Conservation (phyloP, 179 eudicot genomes). For the Spinacia oleracea region DNA sequence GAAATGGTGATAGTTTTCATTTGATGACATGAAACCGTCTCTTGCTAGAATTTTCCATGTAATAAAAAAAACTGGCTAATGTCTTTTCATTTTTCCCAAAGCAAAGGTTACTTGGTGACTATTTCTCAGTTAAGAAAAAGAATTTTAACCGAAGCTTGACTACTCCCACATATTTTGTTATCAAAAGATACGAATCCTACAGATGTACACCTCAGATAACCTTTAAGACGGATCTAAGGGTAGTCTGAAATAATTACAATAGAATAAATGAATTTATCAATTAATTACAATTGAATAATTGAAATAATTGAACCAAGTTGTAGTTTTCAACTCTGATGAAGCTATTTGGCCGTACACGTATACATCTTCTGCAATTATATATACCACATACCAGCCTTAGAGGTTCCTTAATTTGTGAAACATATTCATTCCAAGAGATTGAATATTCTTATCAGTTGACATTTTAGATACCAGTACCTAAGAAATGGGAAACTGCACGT, state of each 20-base stretch:
- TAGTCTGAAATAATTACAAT: conserved; percentile 29
- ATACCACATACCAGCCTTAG: not conserved
- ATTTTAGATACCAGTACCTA: conserved; percentile 23
- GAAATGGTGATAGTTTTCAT: not conserved
- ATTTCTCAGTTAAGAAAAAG: not conserved
- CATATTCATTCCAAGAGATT: conserved; percentile 3
- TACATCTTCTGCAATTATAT: conserved; percentile 12
- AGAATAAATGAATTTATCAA: conserved; percentile 9
- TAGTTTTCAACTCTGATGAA: conserved; percentile 16
- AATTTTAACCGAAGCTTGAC: not conserved
- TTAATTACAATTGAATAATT: conserved; percentile 9
- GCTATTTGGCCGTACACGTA: conserved; percentile 21
- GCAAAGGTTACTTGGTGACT: conserved; percentile 1
- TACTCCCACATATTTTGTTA: not conserved
- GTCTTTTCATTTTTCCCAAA: not conserved
- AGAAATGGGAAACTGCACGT: conserved; percentile 65
- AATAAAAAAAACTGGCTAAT: not conserved
- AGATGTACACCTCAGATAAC: conserved; percentile 56
- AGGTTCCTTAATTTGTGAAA: conserved; percentile 6
- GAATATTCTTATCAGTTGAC: conserved; percentile 26
- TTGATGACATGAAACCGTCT: no score
- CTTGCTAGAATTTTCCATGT: not conserved
- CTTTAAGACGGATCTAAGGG: conserved; percentile 51
- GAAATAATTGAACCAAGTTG: conserved; percentile 21
- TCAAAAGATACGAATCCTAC: conserved; percentile 30